These are phyloP conservation scores for Mucor ambiguus DNA, from an alignment of 371 early-diverging fungal species.

Conservation along the genomic window DNA sequence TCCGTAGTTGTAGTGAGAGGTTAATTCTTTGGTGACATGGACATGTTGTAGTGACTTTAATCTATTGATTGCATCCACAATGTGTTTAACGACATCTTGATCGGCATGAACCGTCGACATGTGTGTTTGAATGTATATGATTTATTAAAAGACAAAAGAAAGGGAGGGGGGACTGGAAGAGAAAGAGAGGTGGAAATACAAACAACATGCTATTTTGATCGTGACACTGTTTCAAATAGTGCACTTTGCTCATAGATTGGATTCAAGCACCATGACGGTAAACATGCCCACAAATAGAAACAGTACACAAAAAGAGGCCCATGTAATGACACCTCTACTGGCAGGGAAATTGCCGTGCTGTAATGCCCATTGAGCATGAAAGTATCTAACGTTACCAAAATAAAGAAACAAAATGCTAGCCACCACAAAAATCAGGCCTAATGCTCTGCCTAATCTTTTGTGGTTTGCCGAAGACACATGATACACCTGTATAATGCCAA, in stretches of 20 bases:
- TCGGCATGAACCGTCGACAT: not conserved
- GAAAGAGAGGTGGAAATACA: not conserved
- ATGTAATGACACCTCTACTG: conserved; percentile 56
- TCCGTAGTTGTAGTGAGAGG: conserved; percentile 10
- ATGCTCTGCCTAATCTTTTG: conserved; percentile 30
- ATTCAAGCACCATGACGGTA: conserved; percentile 21
- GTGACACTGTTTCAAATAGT: not conserved
- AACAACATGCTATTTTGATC: not conserved
- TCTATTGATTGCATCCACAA: conserved; percentile 1
- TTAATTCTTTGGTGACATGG: not conserved
- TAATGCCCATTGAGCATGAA: conserved; percentile 65
- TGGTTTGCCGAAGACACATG: conserved; percentile 31
- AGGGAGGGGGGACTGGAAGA: not conserved
- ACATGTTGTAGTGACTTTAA: not conserved
- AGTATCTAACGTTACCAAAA: conserved; percentile 65
- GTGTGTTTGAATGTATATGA: not conserved
- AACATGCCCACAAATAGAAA: conserved; percentile 32
- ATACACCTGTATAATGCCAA: conserved; percentile 71
- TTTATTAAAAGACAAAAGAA: not conserved
- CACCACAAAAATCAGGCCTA: conserved; percentile 56
- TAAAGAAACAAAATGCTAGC: conserved; percentile 61
- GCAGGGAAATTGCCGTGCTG: conserved; percentile 68
- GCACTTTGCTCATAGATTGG: not conserved
- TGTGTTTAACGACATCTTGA: not conserved
- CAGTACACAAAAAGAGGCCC: conserved; percentile 39